Evolutionary conservation across 2,329 filamentous ascomycete genomes (phyloP).

Genomic region (Trichoderma endophyticum): DNA sequence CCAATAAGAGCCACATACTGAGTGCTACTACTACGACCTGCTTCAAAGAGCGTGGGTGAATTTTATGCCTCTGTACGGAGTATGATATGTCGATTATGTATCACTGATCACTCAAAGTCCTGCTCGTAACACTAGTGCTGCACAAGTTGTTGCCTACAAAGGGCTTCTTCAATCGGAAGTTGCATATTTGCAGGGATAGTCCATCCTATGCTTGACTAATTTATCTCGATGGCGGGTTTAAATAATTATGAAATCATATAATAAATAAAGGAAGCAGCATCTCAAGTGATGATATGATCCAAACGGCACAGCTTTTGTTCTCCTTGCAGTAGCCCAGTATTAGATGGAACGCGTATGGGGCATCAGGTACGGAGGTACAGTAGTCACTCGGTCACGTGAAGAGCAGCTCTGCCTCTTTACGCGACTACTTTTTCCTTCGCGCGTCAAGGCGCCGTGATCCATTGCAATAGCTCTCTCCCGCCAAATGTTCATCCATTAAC

Average conservation of each 20-base stretch:
- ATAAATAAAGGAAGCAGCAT: neutral
- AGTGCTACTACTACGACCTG: neutral
- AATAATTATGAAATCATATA: too few relatives aligned
- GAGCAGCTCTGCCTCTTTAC: slow-evolving; percentile 34
- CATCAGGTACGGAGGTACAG: neutral
- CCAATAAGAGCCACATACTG: neutral
- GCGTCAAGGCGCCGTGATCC: slow-evolving; percentile 30
- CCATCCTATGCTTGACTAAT: neutral
- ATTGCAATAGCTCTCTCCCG: slow-evolving; percentile 27
- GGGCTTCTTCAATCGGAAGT: neutral
- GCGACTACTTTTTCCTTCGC: slow-evolving; percentile 42
- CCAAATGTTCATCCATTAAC: slow-evolving; percentile 32
- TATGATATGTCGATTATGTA: neutral
- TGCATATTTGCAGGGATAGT: neutral
- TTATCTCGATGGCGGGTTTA: too few relatives aligned
- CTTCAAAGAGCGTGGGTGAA: neutral
- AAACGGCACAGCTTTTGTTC: too few relatives aligned
- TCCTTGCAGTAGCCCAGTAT: neutral
- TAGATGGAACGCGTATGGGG: neutral
- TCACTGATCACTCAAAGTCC: neutral
- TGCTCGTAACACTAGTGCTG: neutral
- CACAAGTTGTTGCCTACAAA: neutral
- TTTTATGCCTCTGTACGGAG: neutral
- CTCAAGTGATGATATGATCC: neutral
- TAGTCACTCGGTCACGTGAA: slow-evolving; percentile 4